These are phyloP conservation scores for Jamesozyma hellenica DNA, from an alignment of 805 yeast genomes.

Conservation along the genomic window DNA sequence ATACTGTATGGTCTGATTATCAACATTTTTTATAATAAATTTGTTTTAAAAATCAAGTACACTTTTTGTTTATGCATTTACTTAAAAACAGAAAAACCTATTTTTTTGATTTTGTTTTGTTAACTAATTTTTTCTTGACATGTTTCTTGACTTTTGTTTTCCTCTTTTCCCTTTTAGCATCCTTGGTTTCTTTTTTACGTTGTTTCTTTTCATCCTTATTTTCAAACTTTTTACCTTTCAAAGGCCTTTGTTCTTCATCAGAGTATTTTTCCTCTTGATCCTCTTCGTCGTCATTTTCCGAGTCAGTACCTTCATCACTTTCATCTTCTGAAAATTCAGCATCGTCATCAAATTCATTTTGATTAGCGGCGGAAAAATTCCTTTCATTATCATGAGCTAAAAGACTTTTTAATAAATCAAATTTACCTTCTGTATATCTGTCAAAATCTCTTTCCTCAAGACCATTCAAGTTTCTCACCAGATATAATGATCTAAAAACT, in stretches of 20 bases:
- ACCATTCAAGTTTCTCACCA: constrained; percentile 71
- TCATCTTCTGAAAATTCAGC: constrained; percentile 20
- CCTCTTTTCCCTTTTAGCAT: constrained; percentile 67
- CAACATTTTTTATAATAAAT: no score
- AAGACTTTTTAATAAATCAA: constrained; percentile 62
- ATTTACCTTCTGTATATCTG: constrained; percentile 68
- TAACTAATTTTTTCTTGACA: constrained; percentile 65
- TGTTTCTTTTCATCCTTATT: constrained; percentile 70
- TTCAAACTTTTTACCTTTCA: constrained; percentile 67
- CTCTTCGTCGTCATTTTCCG: constrained; percentile 27
- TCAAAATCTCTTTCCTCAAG: constrained; percentile 84
- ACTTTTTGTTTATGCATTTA: no score
- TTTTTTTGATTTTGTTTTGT: constrained; percentile 39
- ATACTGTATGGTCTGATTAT: no score
- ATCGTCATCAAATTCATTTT: constrained; percentile 17
- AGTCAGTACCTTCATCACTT: constrained; percentile 25
- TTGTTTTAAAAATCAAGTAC: no score
- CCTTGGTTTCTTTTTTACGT: constrained; percentile 68
- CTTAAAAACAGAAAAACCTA: constrained; percentile 5
- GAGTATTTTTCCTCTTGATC: constrained; percentile 28
- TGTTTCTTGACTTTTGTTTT: constrained; percentile 76
- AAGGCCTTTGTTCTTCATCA: constrained; percentile 30
- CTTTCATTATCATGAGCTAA: constrained; percentile 36
- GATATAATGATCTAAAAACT: constrained; percentile 70
- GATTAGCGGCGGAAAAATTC: constrained; percentile 15